Base-by-base conservation (phyloP, 139 green algal species). In the Auxenochlorella pyrenoidosa region DNA sequence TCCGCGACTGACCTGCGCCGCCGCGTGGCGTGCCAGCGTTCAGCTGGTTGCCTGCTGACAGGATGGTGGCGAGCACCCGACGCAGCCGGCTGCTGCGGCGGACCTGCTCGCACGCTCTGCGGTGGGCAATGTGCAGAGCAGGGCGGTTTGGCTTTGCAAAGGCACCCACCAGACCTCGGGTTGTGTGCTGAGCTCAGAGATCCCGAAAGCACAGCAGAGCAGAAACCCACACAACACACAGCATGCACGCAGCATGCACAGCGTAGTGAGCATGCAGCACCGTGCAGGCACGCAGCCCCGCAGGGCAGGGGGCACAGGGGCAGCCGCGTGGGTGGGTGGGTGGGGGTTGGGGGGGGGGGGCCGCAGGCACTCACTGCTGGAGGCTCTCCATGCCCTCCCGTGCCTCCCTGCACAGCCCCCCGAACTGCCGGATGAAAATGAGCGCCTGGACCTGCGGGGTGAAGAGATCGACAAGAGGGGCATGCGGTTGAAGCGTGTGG, bases 11-110 rank as follows among this genome's bases (percentile, higher is more conserved):
- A 79, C 73, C 65, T 16, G 91, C 90, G 32, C 83, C 43, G 72
- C 91, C 91, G 63, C 90, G 87, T n/a, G 78, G 38, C 2, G 87
- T 94, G 47, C 87, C 92, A 0, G 51, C 59, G 81, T 94, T 94
- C 32, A 94, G 86, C 44, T 75, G 82, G 58, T 94, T 94, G 68
- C 92, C 92, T 3, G 76, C 84, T 5, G 90, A 79, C 66, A 94
- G 79, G 32, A 86, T 76, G 18, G 83, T 47, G 19, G 59, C 76
- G 63, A 92, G 81, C 36, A 90, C 78, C 26, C 34, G 71, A 3
- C 82, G 83, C 58, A 94, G 82, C 24, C 82, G 81, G 38, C 30
- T 12, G 89, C 92, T 91, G 43, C 34, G 41, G 16, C 81, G 79
- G 19, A 93, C 68, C 90, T 93, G 83, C 22, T 51, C 58, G 58